Conservation (phyloP, 2,329 filamentous ascomycete genomes). For the Ascochyta rabiei region DNA sequence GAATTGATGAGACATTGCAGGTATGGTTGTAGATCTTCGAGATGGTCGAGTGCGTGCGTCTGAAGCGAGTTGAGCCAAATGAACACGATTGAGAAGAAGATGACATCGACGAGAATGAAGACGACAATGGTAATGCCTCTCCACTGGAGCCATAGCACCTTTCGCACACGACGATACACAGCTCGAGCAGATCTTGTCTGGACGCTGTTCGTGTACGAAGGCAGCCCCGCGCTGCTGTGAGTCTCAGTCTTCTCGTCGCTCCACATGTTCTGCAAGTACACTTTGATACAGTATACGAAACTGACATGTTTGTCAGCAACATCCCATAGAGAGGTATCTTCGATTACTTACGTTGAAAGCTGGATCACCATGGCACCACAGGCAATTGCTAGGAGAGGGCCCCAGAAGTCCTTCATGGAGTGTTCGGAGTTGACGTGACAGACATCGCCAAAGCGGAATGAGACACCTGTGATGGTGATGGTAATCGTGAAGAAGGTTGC, state of each 20-base stretch:
- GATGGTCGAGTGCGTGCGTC: slow-evolving; percentile 60
- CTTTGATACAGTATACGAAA: slow-evolving; percentile 84
- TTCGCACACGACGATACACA: slow-evolving; percentile 83
- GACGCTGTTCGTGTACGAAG: slow-evolving; percentile 71
- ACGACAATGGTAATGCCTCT: slow-evolving; percentile 87
- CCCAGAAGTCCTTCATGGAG: slow-evolving; percentile 86
- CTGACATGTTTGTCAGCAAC: slow-evolving; percentile 32
- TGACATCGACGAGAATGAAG: slow-evolving; percentile 87
- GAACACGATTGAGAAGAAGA: slow-evolving; percentile 93
- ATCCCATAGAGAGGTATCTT: not conserved
- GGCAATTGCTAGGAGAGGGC: slow-evolving; percentile 80
- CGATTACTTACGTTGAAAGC: slow-evolving; percentile 72
- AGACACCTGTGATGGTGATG: slow-evolving; percentile 86
- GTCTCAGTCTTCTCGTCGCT: slow-evolving; percentile 73
- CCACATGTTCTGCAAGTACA: slow-evolving; percentile 82
- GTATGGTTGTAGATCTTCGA: slow-evolving; percentile 68
- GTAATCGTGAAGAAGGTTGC: slow-evolving; percentile 75
- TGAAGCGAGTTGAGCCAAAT: slow-evolving; percentile 76
- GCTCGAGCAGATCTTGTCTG: slow-evolving; percentile 82
- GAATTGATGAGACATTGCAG: slow-evolving; percentile 69
- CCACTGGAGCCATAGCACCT: slow-evolving; percentile 93
- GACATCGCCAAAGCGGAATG: slow-evolving; percentile 87
- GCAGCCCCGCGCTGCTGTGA: slow-evolving; percentile 68
- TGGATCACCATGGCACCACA: slow-evolving; percentile 79
- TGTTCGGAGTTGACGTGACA: slow-evolving; percentile 94